Conservation (phyloP, 2,329 filamentous ascomycete species). For the Macrophomina tecta region DNA sequence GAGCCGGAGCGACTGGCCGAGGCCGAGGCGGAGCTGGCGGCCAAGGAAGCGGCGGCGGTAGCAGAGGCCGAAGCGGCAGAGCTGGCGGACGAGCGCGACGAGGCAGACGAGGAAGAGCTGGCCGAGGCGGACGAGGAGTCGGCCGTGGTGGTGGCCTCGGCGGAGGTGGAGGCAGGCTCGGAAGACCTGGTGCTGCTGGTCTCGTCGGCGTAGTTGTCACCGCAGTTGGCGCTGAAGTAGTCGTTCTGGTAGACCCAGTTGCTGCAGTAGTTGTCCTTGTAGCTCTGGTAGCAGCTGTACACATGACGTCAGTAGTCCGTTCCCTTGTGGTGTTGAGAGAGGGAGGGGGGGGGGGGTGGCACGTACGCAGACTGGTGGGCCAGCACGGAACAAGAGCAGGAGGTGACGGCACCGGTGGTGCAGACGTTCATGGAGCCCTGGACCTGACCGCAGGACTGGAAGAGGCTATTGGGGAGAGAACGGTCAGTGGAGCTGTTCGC, state of each 20-base stretch:
- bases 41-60: not conserved
- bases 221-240: slow-evolving; percentile 24
- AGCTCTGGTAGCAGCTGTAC: slow-evolving; percentile 9
- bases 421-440: slow-evolving; percentile 26
- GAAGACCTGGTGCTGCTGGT: slow-evolving; percentile 12
- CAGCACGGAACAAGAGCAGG: slow-evolving; percentile 20
- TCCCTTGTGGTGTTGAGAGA: not conserved
- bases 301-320: not conserved
- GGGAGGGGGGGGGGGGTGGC: too few species aligned
- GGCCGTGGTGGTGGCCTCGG: slow-evolving; percentile 14
- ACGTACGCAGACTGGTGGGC: slow-evolving; percentile 14
- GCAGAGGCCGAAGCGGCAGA: not conserved
- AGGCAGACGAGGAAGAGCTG: not conserved
- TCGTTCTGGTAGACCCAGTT: slow-evolving; percentile 17
- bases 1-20: not conserved
- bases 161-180: slow-evolving; percentile 13
- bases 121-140: not conserved
- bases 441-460: slow-evolving; percentile 16
- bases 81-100: slow-evolving; percentile 1
- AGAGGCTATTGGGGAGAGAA: not conserved
- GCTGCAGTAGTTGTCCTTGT: slow-evolving; percentile 19
- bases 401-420: slow-evolving; percentile 24
- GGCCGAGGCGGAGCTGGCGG: not conserved
- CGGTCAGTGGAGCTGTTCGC: not conserved
- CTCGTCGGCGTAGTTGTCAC: slow-evolving; percentile 13